Percentiles rank a stretch among this genome's conserved stretches.
These are phyloP conservation scores for Monosporascus sp. DNA, from an alignment of 2,329 filamentous ascomycete species.

Conservation along the genomic window DNA sequence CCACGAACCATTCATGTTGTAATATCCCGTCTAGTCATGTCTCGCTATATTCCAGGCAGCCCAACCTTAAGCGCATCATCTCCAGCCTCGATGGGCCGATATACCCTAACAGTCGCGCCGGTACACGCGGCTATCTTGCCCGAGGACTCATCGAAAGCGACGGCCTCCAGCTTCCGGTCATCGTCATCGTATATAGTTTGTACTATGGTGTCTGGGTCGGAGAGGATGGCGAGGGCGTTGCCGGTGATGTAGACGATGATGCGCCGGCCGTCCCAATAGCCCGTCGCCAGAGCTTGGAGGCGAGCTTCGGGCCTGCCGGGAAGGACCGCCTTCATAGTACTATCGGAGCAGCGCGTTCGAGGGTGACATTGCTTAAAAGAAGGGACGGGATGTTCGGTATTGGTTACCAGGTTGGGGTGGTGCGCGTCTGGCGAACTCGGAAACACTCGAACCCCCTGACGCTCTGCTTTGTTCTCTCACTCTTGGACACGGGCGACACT, in stretches of 20 bases:
- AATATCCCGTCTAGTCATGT: not conserved
- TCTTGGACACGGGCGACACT: too few species aligned
- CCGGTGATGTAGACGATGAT: conserved; percentile 74
- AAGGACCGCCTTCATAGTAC: conserved; percentile 43
- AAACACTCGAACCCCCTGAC: not conserved
- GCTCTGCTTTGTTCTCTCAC: too few species aligned
- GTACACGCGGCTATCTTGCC: conserved; percentile 82
- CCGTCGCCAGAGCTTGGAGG: conserved; percentile 43
- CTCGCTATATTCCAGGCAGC: conserved; percentile 2
- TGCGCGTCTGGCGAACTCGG: conserved; percentile 9
- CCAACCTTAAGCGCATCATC: conserved; percentile 71
- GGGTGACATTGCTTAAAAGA: conserved; percentile 18
- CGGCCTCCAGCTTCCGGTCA: conserved; percentile 60
- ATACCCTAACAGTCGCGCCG: conserved; percentile 63
- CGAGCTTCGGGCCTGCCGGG: conserved; percentile 44
- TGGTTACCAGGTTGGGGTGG: not conserved
- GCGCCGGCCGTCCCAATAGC: conserved; percentile 37
- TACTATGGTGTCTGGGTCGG: conserved; percentile 66
- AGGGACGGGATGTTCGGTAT: not conserved
- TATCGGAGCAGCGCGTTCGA: conserved; percentile 19
- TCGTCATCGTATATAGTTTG: conserved; percentile 91
- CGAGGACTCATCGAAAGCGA: conserved; percentile 74
- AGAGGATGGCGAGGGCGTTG: conserved; percentile 78
- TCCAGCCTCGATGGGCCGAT: conserved; percentile 66
- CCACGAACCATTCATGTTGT: too few species aligned